Conservation (phyloP, 2,329 filamentous ascomycete species). For the Pseudofabraea citricarpa region DNA sequence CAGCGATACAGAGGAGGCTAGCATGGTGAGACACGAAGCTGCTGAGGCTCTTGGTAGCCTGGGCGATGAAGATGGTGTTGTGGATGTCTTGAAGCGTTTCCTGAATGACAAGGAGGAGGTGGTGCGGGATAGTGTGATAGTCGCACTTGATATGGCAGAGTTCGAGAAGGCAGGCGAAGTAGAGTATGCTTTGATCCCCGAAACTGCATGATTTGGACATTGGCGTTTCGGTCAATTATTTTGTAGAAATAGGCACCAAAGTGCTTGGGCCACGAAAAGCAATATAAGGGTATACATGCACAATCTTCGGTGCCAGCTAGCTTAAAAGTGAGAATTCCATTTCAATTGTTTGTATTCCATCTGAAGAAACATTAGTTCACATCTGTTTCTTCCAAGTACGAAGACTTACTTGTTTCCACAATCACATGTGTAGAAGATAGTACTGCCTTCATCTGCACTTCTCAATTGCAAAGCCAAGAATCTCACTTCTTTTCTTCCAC, state of each 20-base stretch:
- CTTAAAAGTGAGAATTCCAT: slow-evolving; percentile 7
- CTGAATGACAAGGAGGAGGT: slow-evolving; percentile 88
- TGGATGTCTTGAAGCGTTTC: slow-evolving; percentile 77
- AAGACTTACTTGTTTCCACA: slow-evolving; percentile 73
- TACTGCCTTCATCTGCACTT: slow-evolving; percentile 91
- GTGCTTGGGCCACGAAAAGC: slow-evolving; percentile 26
- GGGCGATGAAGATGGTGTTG: slow-evolving; percentile 89
- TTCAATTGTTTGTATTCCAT: slow-evolving; percentile 33
- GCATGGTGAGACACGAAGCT: slow-evolving; percentile 97
- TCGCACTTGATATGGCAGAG: slow-evolving; percentile 96
- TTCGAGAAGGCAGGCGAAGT: slow-evolving; percentile 85
- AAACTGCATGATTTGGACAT: slow-evolving; percentile 30
- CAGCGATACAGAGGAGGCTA: slow-evolving; percentile 74
- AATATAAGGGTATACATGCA: slow-evolving; percentile 12
- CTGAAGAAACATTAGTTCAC: slow-evolving; percentile 20
- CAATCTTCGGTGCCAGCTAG: too few relatives aligned
- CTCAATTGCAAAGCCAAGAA: slow-evolving; percentile 83
- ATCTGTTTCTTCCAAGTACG: background rate
- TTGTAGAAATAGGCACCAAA: slow-evolving; percentile 24
- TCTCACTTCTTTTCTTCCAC: slow-evolving; percentile 75
- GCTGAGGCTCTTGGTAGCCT: slow-evolving; percentile 93
- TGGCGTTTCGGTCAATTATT: slow-evolving; percentile 3
- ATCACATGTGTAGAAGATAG: slow-evolving; percentile 84
- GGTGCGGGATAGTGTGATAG: slow-evolving; percentile 89
- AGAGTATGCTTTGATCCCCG: slow-evolving; percentile 89